Base-by-base conservation (phyloP, 306 rosid species). In the Oemleria cerasiformis region DNA sequence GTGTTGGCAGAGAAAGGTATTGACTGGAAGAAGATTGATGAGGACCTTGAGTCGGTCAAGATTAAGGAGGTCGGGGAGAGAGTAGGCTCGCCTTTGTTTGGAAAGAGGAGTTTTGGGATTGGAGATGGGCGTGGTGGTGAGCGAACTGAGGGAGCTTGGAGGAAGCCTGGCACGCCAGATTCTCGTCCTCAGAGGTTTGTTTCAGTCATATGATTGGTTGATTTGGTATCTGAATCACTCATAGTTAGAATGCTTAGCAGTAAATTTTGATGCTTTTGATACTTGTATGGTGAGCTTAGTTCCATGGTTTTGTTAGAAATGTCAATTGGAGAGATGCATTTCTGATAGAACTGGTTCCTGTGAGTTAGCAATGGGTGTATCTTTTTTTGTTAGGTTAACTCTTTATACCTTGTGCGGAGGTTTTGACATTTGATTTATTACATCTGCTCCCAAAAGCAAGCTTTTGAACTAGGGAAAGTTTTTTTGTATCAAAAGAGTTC, bases 1-100 rank as follows among this genome's bases (percentile, higher is more conserved):
- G 98, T 93, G 56, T 82, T 93, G 88, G 97, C 94, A 0, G 96
- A 86, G 88, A 88, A 93, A 50, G 98, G 96, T 40, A 88, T 84
- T 68, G 97, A 93, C 74, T 91, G 92, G 94, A 93, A 91, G 88
- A 86, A 87, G 86, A 86, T 91, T 78, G 96, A 93, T 47, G 94
- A 91, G 80, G 82, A 93, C 72, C 96, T 93, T 9, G 93, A 87
- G 76, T 77, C 81, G 20, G 20, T 63, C 79, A 93, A 88, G 84
- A 73, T 85, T 50, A 90, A 88, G 82, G 97, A 87, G 55, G 84
- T 51, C 64, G 76, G 21, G 0, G 90, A 84, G 5, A 65, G 77
- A 36, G 84, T 76, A 12, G 58, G 61, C 51, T 72, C 76, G 3
- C 58, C 67, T 53, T 72, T 73, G 3, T 82, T 81, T 65, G 92